Base-by-base conservation (phyloP, 2,329 filamentous ascomycete species). In the Talaromyces albobiverticillius region DNA sequence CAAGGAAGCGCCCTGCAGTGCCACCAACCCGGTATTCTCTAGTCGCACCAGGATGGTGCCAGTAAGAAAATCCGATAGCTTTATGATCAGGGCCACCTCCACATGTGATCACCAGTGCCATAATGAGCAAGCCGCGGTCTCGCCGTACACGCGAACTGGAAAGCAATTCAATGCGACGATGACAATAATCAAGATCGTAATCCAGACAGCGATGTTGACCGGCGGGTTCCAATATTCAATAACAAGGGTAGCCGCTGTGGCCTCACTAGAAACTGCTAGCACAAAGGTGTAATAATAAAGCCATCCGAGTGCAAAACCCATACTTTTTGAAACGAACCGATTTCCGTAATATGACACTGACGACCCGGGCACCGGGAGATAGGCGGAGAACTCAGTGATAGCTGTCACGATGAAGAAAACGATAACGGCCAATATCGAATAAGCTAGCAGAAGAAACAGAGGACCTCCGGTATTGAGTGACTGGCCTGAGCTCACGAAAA, bases 191-290 rank as follows among this genome's bases (percentile, higher is more conserved):
- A 84, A 71, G 57, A 84, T 80, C 3, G 81, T 80, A 49, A 79
- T 78, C 76, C 76, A 79, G 4, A 75, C 73, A 1, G 71, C 73
- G 9, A 76, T 66, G 40, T 74, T 71, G 49, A 77, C 69, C 25
- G 62, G 60, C 7, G 70, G 64, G 9, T 70, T 61, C 84, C 85
- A 88, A 64, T 82, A 86, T 57, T 82, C 71, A 57, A 87, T 83
- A 34, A 88, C 75, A 14, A 87, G 78, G 38, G 81, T 79, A 14
- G 84, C 83, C 7, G 85, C 85, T 0, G 82, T 82, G 57, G 87
- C 83, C 68, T 88, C 85, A 55, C 81, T 78, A 47, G 73, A 76
- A 0, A 79, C 70, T 25, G 76, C 64, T 22, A 79, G 77, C 0
- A 74, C 71, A 45, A 71, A 60, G 1, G 71, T 70, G 50, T 77